These are phyloP conservation scores for Pseudocercospora macadamiae DNA, from an alignment of 2,329 filamentous ascomycete species.

Conservation along the genomic window DNA sequence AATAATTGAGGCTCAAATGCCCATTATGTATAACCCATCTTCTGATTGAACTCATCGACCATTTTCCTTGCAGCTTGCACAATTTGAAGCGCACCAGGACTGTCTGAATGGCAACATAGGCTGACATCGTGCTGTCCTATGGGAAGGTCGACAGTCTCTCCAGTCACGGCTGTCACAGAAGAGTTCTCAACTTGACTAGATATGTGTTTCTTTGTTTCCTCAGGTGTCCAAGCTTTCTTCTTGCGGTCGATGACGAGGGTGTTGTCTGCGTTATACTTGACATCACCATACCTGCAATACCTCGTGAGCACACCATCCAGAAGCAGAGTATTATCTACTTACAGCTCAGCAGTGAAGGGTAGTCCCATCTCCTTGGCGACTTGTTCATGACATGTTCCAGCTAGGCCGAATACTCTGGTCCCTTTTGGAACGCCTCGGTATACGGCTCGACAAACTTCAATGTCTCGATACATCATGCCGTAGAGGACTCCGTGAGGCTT, in stretches of 20 bases:
- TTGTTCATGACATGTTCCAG: slow-evolving; percentile 58
- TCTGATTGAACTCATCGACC: slow-evolving; percentile 40
- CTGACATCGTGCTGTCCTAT: slow-evolving; percentile 47
- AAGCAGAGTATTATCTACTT: not conserved
- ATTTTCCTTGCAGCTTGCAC: slow-evolving; percentile 47
- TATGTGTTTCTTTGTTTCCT: slow-evolving; percentile 47
- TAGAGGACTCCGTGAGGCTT: slow-evolving; percentile 60
- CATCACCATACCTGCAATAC: slow-evolving; percentile 52
- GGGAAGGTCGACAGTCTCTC: slow-evolving; percentile 46
- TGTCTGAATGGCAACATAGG: slow-evolving; percentile 51
- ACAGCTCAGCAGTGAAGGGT: slow-evolving; percentile 57
- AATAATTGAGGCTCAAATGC: slow-evolving; percentile 1
- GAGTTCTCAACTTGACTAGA: slow-evolving; percentile 45
- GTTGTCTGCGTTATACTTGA: slow-evolving; percentile 57
- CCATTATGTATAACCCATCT: slow-evolving; percentile 17
- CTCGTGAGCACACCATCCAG: no score
- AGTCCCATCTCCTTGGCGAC: slow-evolving; percentile 57
- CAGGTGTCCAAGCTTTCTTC: slow-evolving; percentile 56
- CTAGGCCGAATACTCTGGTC: slow-evolving; percentile 57
- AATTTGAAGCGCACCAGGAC: slow-evolving; percentile 49
- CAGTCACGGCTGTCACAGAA: slow-evolving; percentile 46
- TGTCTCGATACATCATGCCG: slow-evolving; percentile 57
- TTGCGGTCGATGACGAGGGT: slow-evolving; percentile 61
- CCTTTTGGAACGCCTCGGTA: slow-evolving; percentile 57
- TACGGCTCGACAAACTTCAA: slow-evolving; percentile 56